These are phyloP conservation scores for Colletotrichum godetiae DNA, from an alignment of 2,329 filamentous ascomycete species.

Conservation along the genomic window DNA sequence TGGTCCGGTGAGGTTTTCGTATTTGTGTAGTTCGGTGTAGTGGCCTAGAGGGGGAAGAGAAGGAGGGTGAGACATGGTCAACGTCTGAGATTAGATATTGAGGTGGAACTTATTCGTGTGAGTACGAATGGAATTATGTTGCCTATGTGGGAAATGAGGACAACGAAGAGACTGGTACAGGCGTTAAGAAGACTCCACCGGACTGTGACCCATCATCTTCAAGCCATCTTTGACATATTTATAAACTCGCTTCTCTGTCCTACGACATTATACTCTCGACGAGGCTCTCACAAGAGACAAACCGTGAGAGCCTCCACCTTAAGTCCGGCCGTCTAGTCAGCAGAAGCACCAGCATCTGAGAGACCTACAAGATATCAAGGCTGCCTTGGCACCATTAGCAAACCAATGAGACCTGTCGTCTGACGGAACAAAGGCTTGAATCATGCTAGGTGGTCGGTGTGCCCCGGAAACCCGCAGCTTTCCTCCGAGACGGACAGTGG, in stretches of 20 bases:
- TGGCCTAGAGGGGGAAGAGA: not conserved
- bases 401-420: not conserved
- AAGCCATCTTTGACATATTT: too few relatives aligned
- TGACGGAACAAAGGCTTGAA: not conserved
- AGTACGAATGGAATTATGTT: not conserved
- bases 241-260: too few relatives aligned
- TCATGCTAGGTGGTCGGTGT: not conserved
- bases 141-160: accelerated
- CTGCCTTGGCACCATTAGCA: not conserved
- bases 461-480: not conserved
- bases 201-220: not conserved
- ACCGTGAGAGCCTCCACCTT: not conserved
- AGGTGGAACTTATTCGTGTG: too few relatives aligned
- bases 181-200: not conserved
- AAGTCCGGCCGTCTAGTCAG: not conserved
- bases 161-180: too few relatives aligned
- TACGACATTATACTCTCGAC: too few relatives aligned
- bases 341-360: not conserved
- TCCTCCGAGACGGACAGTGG: not conserved
- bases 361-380: not conserved
- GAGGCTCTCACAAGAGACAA: not conserved
- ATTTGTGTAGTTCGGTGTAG: not conserved
- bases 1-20: conserved; percentile 37
- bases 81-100: not conserved
- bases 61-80: not conserved